These are phyloP conservation scores for Themeda triandra DNA, from an alignment of 176 grass and related monocot genomes.

Conservation along the genomic window DNA sequence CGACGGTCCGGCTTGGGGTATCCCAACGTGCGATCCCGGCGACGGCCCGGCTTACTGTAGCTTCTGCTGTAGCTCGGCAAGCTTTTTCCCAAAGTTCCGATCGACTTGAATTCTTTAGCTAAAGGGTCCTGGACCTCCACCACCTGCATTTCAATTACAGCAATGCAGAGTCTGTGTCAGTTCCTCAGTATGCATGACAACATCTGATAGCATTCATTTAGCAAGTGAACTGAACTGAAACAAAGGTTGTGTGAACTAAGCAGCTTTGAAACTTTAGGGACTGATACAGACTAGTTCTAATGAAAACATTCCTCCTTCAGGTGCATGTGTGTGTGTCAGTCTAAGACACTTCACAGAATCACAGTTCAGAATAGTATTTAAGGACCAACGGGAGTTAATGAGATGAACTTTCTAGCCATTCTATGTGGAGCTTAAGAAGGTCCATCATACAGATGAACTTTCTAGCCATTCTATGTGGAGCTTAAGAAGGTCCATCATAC, in stretches of 20 bases:
- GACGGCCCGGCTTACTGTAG: no score
- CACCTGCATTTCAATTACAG: constrained; percentile 48
- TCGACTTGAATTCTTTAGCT: constrained; percentile 86
- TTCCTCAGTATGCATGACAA: background rate
- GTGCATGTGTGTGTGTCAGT: background rate
- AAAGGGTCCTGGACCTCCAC: constrained; percentile 86
- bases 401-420: background rate
- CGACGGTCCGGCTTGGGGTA: no score
- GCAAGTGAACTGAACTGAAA: background rate
- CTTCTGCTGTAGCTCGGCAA: constrained; percentile 70
- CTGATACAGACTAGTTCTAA: background rate
- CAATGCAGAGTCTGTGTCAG: background rate
- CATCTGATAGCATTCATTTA: background rate
- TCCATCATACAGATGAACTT: background rate
- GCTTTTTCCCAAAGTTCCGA: constrained; percentile 83
- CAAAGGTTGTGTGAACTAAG: background rate
- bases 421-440: background rate
- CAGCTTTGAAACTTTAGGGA: no score
- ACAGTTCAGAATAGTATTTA: background rate
- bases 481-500: constrained; percentile 33
- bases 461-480: background rate
- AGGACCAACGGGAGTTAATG: background rate
- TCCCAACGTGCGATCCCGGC: no score
- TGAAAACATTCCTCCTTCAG: background rate
- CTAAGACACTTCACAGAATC: background rate